A percentile compares a stretch with the other conserved stretches of the same genome.
Conservation (phyloP, 371 early-diverging fungal genomes). For the Actinomucor elegans region DNA sequence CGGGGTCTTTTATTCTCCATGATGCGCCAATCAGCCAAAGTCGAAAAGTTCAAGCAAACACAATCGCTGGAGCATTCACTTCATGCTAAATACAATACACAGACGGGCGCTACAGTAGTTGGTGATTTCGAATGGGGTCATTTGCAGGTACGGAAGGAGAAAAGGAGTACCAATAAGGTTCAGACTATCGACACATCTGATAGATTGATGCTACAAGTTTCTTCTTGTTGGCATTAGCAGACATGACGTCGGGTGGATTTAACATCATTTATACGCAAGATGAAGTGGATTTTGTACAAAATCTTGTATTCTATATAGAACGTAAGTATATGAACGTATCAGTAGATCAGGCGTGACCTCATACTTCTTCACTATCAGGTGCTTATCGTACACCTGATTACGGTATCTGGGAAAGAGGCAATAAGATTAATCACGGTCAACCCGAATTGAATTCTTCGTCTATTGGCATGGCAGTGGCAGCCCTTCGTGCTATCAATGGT, state of each 20-base stretch:
- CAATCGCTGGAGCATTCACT: slow-evolving; percentile 71
- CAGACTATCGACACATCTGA: no score
- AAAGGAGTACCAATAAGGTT: no score
- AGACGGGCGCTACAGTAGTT: slow-evolving; percentile 85
- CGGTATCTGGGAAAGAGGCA: slow-evolving; percentile 92
- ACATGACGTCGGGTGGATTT: slow-evolving; percentile 85
- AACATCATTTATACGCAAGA: slow-evolving; percentile 81
- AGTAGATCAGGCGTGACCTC: background rate
- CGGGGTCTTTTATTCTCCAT: slow-evolving; percentile 79
- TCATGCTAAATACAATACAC: slow-evolving; percentile 89
- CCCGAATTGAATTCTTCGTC: slow-evolving; percentile 88
- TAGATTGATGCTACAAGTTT: slow-evolving; percentile 86
- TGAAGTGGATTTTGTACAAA: slow-evolving; percentile 91
- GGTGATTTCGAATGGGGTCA: slow-evolving; percentile 87
- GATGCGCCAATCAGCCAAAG: slow-evolving; percentile 88
- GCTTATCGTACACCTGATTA: slow-evolving; percentile 84
- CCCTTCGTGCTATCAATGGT: slow-evolving; percentile 85
- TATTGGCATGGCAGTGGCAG: slow-evolving; percentile 90
- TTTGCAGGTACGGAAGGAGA: no score
- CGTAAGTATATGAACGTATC: slow-evolving; percentile 33
- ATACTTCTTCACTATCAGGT: slow-evolving; percentile 17
- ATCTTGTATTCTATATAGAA: slow-evolving; percentile 89
- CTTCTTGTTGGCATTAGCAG: slow-evolving; percentile 77
- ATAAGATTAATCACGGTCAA: slow-evolving; percentile 87
- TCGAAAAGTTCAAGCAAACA: slow-evolving; percentile 80